phyloP scores from a whole-genome alignment of 805 yeast genomes.

The Saccharomycopsis microspora region DNA sequence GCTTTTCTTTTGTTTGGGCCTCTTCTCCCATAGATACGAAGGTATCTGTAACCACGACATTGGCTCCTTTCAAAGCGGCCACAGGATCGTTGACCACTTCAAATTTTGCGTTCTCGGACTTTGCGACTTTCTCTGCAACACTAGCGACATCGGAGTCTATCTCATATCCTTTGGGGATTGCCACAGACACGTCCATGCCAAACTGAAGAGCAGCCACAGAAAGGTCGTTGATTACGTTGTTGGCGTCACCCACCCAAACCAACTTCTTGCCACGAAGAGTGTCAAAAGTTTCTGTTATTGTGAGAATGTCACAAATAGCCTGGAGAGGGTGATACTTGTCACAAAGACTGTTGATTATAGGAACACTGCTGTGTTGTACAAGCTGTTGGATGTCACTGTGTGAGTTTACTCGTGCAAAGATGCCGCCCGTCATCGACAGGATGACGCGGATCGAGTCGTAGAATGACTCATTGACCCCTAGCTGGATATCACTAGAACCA shows the following conservation, averaged over 20 bases:
- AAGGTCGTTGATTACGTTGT: slow-evolving; percentile 90
- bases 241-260: slow-evolving; percentile 96
- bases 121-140: slow-evolving; percentile 42
- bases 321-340: slow-evolving; percentile 92
- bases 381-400: slow-evolving; percentile 76
- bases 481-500: slow-evolving; percentile 92
- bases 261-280: slow-evolving; percentile 40
- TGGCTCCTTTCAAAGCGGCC: slow-evolving; percentile 62
- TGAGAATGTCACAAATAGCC: slow-evolving; percentile 83
- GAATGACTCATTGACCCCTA: slow-evolving; percentile 88
- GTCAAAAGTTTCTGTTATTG: slow-evolving; percentile 67
- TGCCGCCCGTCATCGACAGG: slow-evolving; percentile 92
- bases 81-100: slow-evolving; percentile 61
- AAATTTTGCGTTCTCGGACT: slow-evolving; percentile 38
- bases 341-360: slow-evolving; percentile 88
- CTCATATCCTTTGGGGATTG: slow-evolving; percentile 71
- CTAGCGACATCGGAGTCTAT: slow-evolving; percentile 44
- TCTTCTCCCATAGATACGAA: slow-evolving; percentile 99
- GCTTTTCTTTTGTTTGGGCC: slow-evolving; percentile 54
- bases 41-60: slow-evolving; percentile 88
- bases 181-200: slow-evolving; percentile 74
- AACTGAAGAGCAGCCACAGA: slow-evolving; percentile 76
- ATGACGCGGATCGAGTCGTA: slow-evolving; percentile 84
- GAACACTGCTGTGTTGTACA: slow-evolving; percentile 72
- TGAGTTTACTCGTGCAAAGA: slow-evolving; percentile 88